Evolutionary conservation across 495 filamentous ascomycete species (phyloP), one percentile per base, ranked within the genome.

Genomic region (Penicillium bovifimosum): DNA sequence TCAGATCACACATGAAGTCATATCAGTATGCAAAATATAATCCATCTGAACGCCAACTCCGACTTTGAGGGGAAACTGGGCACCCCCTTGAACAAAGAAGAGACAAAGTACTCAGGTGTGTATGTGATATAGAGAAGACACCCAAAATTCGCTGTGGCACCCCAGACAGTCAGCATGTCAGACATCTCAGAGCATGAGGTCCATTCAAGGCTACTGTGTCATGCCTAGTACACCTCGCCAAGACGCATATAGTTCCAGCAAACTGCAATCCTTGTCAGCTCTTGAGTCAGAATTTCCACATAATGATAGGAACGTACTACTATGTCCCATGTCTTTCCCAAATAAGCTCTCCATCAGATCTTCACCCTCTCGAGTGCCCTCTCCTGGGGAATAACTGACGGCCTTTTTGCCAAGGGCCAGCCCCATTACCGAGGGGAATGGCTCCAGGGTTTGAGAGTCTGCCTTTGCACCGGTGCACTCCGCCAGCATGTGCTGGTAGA

Each of bases 361-460:
- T 55, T 79, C 79, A 0, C 84, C 84, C 46, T 71, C 69, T 5
- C 63, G 68, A 32, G 77, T 73, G 0, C 82, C 83, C 2, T 64
- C 65, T 0, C 65, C 69, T 0, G 75, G 68, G 45, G 73, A 78
- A 54, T 84, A 88, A 11, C 76, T 72, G 9, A 87, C 76, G 0
- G 82, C 84, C 52, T 77, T 79, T 59, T 82, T 80, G 5, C 84
- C 85, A 16, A 88, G 68, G 0, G 84, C 85, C 1, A 88, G 56
- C 2, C 80, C 83, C 50, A 88, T 86, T 68, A 86, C 80, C 6
- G 81, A 73, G 14, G 83, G 79, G 18, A 80, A 68, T 43, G 77
- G 71, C 4, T 63, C 64, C 2, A 87, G 65, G 49, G 72, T 63
- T 2, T 69, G 56, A 45, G 76, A 73, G 6, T 63, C 58, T 0